Conservation (phyloP, 2,329 filamentous ascomycete species). For the Cladophialophora chaetospira region DNA sequence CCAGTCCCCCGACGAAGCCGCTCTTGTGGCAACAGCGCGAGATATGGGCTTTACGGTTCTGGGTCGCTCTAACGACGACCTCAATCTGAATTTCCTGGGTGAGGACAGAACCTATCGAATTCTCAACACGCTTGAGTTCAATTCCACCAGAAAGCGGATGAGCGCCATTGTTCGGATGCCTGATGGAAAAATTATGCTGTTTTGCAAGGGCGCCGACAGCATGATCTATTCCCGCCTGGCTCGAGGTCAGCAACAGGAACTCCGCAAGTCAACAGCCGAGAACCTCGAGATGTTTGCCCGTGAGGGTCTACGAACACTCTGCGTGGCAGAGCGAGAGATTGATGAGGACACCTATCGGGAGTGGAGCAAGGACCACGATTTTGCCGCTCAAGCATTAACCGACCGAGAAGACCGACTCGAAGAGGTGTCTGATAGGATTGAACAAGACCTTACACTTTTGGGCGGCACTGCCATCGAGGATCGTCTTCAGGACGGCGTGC, state of each 20-base stretch:
- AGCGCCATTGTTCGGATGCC: slow-evolving; percentile 96
- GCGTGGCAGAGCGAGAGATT: slow-evolving; percentile 82
- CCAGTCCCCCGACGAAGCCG: slow-evolving; percentile 94
- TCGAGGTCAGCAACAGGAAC: slow-evolving; percentile 79
- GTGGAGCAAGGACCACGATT: slow-evolving; percentile 86
- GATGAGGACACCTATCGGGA: slow-evolving; percentile 77
- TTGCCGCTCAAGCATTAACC: slow-evolving; percentile 78
- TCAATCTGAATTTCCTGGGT: slow-evolving; percentile 84
- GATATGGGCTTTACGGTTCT: slow-evolving; percentile 95
- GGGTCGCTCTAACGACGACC: slow-evolving; percentile 74
- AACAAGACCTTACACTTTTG: slow-evolving; percentile 82
- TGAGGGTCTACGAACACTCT: slow-evolving; percentile 91
- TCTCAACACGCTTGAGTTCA: slow-evolving; percentile 95
- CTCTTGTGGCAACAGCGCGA: slow-evolving; percentile 87
- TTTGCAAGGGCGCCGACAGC: slow-evolving; percentile 97
- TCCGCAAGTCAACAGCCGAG: slow-evolving; percentile 81
- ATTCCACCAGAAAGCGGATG: slow-evolving; percentile 95
- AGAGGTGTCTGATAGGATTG: slow-evolving; percentile 83
- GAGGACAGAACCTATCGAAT: slow-evolving; percentile 82
- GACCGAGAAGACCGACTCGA: slow-evolving; percentile 93
- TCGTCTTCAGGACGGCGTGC: slow-evolving; percentile 92
- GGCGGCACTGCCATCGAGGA: slow-evolving; percentile 98
- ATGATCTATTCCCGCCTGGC: slow-evolving; percentile 92
- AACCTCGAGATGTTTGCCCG: slow-evolving; percentile 96
- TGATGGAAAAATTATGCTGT: slow-evolving; percentile 81